Base-by-base conservation (phyloP, 345 rosid species). In the Eucalyptus brandiana region DNA sequence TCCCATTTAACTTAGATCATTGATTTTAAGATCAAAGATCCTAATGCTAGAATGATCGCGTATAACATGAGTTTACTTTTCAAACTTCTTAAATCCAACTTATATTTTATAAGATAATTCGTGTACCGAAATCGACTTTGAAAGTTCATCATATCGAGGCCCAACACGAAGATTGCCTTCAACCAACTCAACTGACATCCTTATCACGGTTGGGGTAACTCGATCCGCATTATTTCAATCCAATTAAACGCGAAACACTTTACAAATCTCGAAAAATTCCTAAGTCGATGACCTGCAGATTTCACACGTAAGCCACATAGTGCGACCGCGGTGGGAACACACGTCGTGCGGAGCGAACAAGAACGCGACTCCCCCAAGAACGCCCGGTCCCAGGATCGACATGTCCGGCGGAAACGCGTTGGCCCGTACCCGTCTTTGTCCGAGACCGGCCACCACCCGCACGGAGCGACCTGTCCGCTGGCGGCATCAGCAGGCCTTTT, bases 101-200 rank as follows among this genome's bases (percentile, higher is more conserved):
- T 30, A 28, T 6, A 28, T 6, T 28, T 28, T 4, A 62, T 16
- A 8, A 67, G 6, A 67, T 2, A 32, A 2, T 2, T 0, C 0
- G 6, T 4, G 40, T 2, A 30, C 8, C 18, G 2, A 62, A 28
- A 62, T 62, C 1, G 4, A 62, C 34, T 8, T 30, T 2, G 44
- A 6, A 21, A 18, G 24, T 34, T 6, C 21, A n/a, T 65, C 21
- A 16, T 15, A 65, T n/a, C 2, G 26, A 18, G 7, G 12, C 23
- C 6, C 42, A 9, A 9, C 80, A 34, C 6, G 4, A 9, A 69
- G 24, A 21, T 9, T 18, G 44, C 23, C 42, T 34, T 24, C 23
- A 18, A 34, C 14, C 2, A 69, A 18, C 24, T 69, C 12, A 21
- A 32, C 44, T 13, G 7, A 9, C 44, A 5, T 69, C 80, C 44